Conservation (phyloP, 2,329 filamentous ascomycete genomes). For the Arthrobotrys entomopaga region DNA sequence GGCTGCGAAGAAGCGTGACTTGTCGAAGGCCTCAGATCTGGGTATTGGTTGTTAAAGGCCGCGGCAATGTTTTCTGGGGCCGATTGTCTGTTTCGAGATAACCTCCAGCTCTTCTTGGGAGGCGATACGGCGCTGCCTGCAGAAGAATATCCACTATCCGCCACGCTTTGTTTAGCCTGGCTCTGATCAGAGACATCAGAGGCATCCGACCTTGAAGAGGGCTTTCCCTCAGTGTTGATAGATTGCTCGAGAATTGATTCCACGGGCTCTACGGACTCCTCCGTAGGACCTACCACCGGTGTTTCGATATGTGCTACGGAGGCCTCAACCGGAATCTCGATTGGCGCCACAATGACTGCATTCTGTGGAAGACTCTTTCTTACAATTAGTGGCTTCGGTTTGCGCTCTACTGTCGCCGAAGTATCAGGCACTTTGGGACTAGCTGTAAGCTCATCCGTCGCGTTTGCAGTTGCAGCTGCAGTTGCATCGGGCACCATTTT, state of each 20-base stretch:
- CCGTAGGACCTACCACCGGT: not conserved
- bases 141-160: constrained; percentile 48
- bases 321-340: not conserved
- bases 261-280: not conserved
- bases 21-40: constrained; percentile 35
- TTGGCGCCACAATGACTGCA: not conserved
- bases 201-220: constrained; percentile 25
- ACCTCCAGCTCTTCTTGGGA: constrained; percentile 19
- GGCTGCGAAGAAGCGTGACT: constrained; percentile 27
- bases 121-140: constrained; percentile 25
- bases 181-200: constrained; percentile 42
- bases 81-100: constrained; percentile 35
- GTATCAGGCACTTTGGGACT: not conserved
- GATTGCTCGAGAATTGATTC: constrained; percentile 4
- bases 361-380: constrained; percentile 23
- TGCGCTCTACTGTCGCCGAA: constrained; percentile 20
- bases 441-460: constrained; percentile 7
- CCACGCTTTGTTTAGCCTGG: constrained; percentile 35
- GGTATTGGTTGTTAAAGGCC: constrained; percentile 29
- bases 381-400: constrained; percentile 29
- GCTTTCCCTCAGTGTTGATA: constrained; percentile 26
- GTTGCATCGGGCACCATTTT: constrained; percentile 24
- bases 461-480: not conserved
- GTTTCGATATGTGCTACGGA: not conserved
- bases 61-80: constrained; percentile 40